Evolutionary conservation across 2,329 filamentous ascomycete species (phyloP).

Genomic region (Scorias spongiosa): DNA sequence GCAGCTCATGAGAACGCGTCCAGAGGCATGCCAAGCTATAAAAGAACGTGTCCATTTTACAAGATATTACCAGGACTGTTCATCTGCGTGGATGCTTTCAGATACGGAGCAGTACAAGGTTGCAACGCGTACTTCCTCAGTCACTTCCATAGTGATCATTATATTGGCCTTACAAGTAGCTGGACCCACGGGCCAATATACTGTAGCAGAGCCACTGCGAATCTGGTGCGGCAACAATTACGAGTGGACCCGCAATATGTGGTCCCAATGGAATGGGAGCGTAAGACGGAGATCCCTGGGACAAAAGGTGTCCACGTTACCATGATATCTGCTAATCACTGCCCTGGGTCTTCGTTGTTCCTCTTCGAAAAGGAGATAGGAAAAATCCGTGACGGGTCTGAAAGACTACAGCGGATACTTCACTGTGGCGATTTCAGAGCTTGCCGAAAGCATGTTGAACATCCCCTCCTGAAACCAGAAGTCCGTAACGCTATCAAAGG

Average conservation of each 20-base stretch:
- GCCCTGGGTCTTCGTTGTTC: conserved; percentile 85
- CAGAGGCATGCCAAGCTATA: conserved; percentile 70
- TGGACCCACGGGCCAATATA: conserved; percentile 95
- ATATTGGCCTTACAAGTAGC: conserved; percentile 71
- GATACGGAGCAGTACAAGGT: conserved; percentile 83
- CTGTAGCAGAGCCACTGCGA: conserved; percentile 83
- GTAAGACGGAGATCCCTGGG: conserved; percentile 59
- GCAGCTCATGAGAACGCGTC: conserved; percentile 65
- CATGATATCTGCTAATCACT: conserved; percentile 95
- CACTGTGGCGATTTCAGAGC: conserved; percentile 95
- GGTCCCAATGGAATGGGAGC: conserved; percentile 71
- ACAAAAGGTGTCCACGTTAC: conserved; percentile 76
- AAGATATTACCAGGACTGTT: conserved; percentile 90
- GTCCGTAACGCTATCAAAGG: conserved; percentile 54
- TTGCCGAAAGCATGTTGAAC: conserved; percentile 66
- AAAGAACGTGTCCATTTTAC: conserved; percentile 92
- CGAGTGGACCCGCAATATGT: conserved; percentile 77
- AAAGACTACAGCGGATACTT: conserved; percentile 60
- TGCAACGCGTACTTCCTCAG: conserved; percentile 93
- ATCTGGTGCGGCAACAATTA: conserved; percentile 74
- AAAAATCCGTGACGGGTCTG: conserved; percentile 36
- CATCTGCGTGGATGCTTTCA: conserved; percentile 90
- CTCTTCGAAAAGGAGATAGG: conserved; percentile 69
- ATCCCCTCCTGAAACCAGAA: conserved; percentile 68
- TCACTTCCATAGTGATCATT: conserved; percentile 97